Base-by-base conservation (phyloP, 495 filamentous ascomycete species). In the Cetradonia linearis region DNA sequence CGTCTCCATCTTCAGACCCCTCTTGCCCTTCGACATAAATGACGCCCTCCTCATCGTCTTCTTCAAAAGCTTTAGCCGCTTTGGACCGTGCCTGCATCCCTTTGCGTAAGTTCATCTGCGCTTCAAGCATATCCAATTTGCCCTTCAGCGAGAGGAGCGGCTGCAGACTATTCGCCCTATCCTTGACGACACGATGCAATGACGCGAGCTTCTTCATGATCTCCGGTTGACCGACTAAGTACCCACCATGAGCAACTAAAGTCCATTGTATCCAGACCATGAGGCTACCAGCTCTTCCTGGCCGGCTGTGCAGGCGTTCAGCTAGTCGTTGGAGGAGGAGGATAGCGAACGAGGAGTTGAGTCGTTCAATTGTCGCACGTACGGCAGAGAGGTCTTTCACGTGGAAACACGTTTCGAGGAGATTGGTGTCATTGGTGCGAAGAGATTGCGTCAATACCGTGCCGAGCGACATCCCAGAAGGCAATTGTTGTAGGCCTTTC, bases 181-280 rank as follows among this genome's bases (percentile, higher is more conserved):
- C 87, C 59, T 91, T 85, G 65, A 96, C 81, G 27, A 96, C 91
- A 60, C 84, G 82, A 70, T 88, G 83, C 9, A 98, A 79, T 30
- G 86, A 85, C 23, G 79, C 74, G 49, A 98, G 78, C 64, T 86
- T 82, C 66, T 84, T 83, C 65, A 93, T 80, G 18, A 93, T 71
- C 42, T 90, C 84, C 0, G 87, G 83, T 66, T 94, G 87, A 13
- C 83, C 84, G 28, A 90, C 88, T 38, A 98, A 75, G 56, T 91
- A 91, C 62, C 93, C 93, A 63, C 93, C 93, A 71, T 98, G 93
- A 9, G 90, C 86, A 23, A 96, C 82, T n/a, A 96, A 78, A 1
- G 88, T 92, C 89, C 90, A 95, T 72, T 96, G 89, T 48, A 96
- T 86, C 93, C 93, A 98, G 18, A 86, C 81, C 77, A 96, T 91